These are phyloP conservation scores for Psidium friedrichsthalianum DNA, from an alignment of 345 rosid genomes.

Conservation along the genomic window DNA sequence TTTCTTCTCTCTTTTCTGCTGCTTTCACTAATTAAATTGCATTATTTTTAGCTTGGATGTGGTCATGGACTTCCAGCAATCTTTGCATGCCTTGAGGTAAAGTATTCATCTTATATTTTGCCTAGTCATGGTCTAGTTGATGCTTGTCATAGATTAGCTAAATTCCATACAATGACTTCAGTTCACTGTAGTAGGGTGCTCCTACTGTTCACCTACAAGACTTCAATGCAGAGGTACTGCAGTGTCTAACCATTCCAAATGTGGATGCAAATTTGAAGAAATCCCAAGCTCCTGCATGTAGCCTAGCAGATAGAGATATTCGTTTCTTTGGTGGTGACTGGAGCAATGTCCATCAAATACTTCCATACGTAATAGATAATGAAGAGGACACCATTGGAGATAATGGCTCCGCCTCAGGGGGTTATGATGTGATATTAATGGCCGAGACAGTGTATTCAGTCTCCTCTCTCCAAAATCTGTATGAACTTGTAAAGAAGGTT, in stretches of 20 bases:
- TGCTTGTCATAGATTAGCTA: neutral
- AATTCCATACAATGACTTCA: neutral
- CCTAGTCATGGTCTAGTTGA: neutral
- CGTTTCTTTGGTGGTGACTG: conserved; percentile 85
- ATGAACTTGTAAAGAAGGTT: conserved; percentile 69
- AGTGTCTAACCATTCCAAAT: conserved; percentile 74
- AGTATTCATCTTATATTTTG: neutral
- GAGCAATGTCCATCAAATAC: conserved; percentile 61
- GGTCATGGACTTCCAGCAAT: conserved; percentile 91
- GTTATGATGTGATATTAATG: conserved; percentile 80
- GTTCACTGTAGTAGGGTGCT: conserved; percentile 45
- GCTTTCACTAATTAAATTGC: neutral
- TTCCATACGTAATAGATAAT: conserved; percentile 28
- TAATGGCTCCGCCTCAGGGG: conserved; percentile 2
- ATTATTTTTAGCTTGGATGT: conserved; percentile 66
- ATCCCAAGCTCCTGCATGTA: conserved; percentile 1
- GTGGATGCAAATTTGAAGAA: conserved; percentile 36
- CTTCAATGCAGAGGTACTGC: conserved; percentile 79
- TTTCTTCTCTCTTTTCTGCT: neutral
- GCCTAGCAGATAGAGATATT: conserved; percentile 4
- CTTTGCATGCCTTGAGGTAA: conserved; percentile 70
- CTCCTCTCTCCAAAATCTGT: conserved; percentile 52
- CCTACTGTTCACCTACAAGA: conserved; percentile 63
- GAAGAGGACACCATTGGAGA: conserved; percentile 18
- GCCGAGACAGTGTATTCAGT: conserved; percentile 84